These are phyloP conservation scores for Herpetomonas muscarum DNA, from an alignment of 208 protist species.

Conservation along the genomic window DNA sequence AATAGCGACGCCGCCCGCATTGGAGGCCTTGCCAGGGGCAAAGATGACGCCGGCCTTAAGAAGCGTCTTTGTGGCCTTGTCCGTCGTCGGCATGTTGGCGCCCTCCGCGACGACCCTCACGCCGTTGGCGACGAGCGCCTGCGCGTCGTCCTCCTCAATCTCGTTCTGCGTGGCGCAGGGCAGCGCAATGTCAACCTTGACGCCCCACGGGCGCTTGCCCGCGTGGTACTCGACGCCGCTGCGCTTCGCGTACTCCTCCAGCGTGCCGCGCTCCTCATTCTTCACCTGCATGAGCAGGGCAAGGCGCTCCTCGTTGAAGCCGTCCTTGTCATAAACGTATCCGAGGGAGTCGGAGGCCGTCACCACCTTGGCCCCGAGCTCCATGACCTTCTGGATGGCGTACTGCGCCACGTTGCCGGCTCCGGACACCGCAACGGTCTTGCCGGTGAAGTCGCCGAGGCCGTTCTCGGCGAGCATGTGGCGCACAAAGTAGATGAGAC, in stretches of 20 bases:
- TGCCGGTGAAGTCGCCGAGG: slow-evolving; percentile 55
- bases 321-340: slow-evolving; percentile 70
- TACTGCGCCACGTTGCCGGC: slow-evolving; percentile 92
- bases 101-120: slow-evolving; percentile 82
- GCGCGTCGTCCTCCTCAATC: slow-evolving; percentile 73
- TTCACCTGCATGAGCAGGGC: slow-evolving; percentile 67
- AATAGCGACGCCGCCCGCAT: slow-evolving; percentile 92
- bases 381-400: slow-evolving; percentile 71
- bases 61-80: slow-evolving; percentile 77
- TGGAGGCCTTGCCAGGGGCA: slow-evolving; percentile 91
- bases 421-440: slow-evolving; percentile 80
- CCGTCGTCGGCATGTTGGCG: slow-evolving; percentile 91
- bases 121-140: slow-evolving; percentile 70
- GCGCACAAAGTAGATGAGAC: slow-evolving; percentile 86
- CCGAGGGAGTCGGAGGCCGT: slow-evolving; percentile 83
- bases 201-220: slow-evolving; percentile 60
- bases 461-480: slow-evolving; percentile 63
- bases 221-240: slow-evolving; percentile 58
- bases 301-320: slow-evolving; percentile 78
- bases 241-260: slow-evolving; percentile 66
- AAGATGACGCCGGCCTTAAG: slow-evolving; percentile 61
- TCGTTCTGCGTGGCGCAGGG: slow-evolving; percentile 95
- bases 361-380: slow-evolving; percentile 83
- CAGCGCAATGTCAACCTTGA: slow-evolving; percentile 72
- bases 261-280: slow-evolving; percentile 41